Base-by-base conservation (phyloP, 1,139 yeast genomes). In the Sugiyamaella pinicola region DNA sequence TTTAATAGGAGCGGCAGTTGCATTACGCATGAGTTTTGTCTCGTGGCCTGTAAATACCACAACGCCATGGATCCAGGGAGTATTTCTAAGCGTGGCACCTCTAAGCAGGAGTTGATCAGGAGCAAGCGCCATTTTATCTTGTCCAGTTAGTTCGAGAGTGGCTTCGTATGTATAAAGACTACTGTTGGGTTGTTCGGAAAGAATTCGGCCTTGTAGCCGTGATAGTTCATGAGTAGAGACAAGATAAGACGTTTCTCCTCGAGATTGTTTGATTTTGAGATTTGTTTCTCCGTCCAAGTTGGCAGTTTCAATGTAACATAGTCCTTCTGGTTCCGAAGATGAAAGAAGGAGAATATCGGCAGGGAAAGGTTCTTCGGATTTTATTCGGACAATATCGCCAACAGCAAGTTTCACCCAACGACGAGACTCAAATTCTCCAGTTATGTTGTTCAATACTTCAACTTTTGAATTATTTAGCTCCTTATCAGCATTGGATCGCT, bases 261-360 rank as follows among this genome's bases (percentile, higher is more conserved):
- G 78, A 0, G 96, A 83, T 68, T 95, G 98, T 65, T 95, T 95
- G 64, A 95, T 93, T 67, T 95, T 95, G 64, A 95, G 77, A 66
- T 95, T 95, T 0, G 99, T 95, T 69, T 95, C 99, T 55, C 99
- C 99, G 69, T 95, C 99, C 59, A 95, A 76, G 65, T 95, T 95
- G 1, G 99, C 96, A 1, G 99, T 95, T 71, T 95, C 99, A 55
- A 93, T 89, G 64, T 95, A 95, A 68, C 99, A 95, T 57, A 95
- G 76, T 4, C 99, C 99, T 71, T 93, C 98, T 0, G 99, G 99
- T 68, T 95, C 99, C 0, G 98, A 91, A 0, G 97, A 89, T 33
- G 95, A 84, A 43, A 95, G 67, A 19, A 95, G 71, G 12, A 93
- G 76, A 54, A 95, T 66, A 73, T 95, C 99, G 0, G 99, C 99